Percentiles rank a stretch among this genome's conserved stretches.
phyloP scores from a whole-genome alignment of 2,329 filamentous ascomycete genomes.

The Fusarium verticillioides region DNA sequence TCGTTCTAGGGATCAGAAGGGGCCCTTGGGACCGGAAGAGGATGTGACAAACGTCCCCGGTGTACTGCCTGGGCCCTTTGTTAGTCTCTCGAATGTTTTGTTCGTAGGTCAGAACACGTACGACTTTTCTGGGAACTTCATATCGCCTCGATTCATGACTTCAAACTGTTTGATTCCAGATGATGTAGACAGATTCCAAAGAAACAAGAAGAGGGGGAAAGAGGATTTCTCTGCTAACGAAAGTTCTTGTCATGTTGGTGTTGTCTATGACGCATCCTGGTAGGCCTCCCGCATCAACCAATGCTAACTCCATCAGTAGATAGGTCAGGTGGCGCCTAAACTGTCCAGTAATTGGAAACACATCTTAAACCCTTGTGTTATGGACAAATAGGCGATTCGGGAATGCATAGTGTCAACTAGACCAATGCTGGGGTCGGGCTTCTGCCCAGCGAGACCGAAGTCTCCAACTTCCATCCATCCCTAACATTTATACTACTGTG shows the following conservation, averaged over 20 bases:
- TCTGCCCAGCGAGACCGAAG: background rate
- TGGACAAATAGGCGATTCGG: accelerated
- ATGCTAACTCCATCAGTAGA: background rate
- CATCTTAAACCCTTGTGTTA: accelerated
- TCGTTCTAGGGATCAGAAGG: background rate
- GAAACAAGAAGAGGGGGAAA: background rate
- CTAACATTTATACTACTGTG: background rate
- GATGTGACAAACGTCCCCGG: background rate
- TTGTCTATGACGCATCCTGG: background rate
- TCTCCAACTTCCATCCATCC: background rate
- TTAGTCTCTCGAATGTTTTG: background rate
- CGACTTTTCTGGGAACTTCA: background rate
- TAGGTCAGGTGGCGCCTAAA: accelerated
- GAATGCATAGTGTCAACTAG: too few relatives aligned
- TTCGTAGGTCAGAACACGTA: background rate
- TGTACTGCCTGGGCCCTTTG: background rate
- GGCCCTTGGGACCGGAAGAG: background rate
- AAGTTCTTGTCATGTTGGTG: background rate
- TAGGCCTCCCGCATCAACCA: background rate
- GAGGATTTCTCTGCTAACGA: accelerated
- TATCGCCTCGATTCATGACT: background rate
- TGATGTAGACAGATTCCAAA: accelerated
- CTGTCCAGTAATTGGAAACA: background rate
- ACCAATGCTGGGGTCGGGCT: too few relatives aligned
- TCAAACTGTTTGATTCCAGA: background rate